These are phyloP conservation scores for Starmerella vaccinii DNA, from an alignment of 805 yeast genomes.

Conservation along the genomic window DNA sequence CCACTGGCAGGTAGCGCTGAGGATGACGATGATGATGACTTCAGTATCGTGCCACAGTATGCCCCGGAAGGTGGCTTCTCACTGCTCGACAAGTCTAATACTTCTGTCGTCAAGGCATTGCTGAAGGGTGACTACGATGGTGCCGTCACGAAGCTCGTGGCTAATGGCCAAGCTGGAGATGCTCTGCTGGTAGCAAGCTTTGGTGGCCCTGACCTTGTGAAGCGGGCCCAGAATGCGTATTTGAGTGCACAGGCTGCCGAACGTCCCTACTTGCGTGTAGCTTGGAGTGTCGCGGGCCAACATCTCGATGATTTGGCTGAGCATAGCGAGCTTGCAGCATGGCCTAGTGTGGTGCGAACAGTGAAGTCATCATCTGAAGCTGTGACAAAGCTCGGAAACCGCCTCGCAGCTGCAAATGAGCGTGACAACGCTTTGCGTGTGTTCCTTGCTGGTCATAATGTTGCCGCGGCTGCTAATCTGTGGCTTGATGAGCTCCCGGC, in stretches of 20 bases:
- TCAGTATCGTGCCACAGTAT: conserved; percentile 28
- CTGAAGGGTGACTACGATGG: conserved; percentile 51
- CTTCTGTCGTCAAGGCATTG: conserved; percentile 40
- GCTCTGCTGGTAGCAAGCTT: conserved; percentile 69
- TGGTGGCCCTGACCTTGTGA: conserved; percentile 44
- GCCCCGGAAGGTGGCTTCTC: conserved; percentile 30
- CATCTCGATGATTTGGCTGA: conserved; percentile 58
- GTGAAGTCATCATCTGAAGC: conserved; percentile 25
- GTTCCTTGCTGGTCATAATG: conserved; percentile 69
- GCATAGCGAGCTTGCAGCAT: conserved; percentile 64
- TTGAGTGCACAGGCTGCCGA: conserved; percentile 46
- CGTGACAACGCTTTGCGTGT: conserved; percentile 69
- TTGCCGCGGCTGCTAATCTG: conserved; percentile 65
- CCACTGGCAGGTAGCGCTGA: conserved; percentile 13
- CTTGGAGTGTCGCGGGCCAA: conserved; percentile 52
- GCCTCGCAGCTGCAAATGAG: conserved; percentile 44
- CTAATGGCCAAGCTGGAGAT: conserved; percentile 55
- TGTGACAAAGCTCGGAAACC: conserved; percentile 51
- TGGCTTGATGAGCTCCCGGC: conserved; percentile 71
- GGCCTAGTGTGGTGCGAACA: conserved; percentile 74
- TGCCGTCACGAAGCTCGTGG: conserved; percentile 60
- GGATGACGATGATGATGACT: conserved; percentile 35
- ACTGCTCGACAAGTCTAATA: conserved; percentile 24
- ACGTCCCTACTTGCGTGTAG: conserved; percentile 57
- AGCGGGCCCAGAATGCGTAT: conserved; percentile 61